Conservation (phyloP, 176 grass and related monocot species). For the Raddia guianensis region DNA sequence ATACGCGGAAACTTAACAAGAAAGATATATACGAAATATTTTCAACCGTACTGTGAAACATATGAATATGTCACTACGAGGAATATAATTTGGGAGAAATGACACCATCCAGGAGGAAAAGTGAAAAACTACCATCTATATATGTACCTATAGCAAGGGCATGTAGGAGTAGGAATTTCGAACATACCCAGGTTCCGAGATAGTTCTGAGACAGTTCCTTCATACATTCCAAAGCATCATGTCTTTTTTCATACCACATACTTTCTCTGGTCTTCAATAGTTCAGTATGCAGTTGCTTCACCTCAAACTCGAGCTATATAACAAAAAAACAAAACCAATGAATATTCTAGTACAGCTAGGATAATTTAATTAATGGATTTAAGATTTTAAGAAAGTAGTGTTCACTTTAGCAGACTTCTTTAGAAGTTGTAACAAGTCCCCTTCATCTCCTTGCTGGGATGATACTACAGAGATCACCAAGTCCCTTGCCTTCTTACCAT, state of each 20-base stretch:
- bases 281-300: constrained; percentile 59
- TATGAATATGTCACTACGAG: neutral
- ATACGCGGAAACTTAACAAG: neutral
- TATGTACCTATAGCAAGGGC: neutral
- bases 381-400: neutral
- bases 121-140: neutral
- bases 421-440: constrained; percentile 54
- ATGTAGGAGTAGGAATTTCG: constrained; percentile 5
- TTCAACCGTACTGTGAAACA: neutral
- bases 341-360: constrained; percentile 4
- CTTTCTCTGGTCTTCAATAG: constrained; percentile 66
- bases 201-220: constrained; percentile 57
- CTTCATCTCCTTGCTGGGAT: constrained; percentile 59
- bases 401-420: constrained; percentile 64
- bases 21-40: neutral
- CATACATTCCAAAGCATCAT: constrained; percentile 59
- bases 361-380: constrained; percentile 32
- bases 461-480: constrained; percentile 51
- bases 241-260: constrained; percentile 64
- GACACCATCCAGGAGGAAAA: neutral
- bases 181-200: constrained; percentile 57
- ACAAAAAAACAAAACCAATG: constrained; percentile 34
- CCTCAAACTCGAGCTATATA: constrained; percentile 64
- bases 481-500: constrained; percentile 68
- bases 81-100: neutral